A percentile compares a stretch with the other conserved stretches of the same genome.
Evolutionary conservation across 179 eudicot species (phyloP).

Genomic region (Nepenthes alata): DNA sequence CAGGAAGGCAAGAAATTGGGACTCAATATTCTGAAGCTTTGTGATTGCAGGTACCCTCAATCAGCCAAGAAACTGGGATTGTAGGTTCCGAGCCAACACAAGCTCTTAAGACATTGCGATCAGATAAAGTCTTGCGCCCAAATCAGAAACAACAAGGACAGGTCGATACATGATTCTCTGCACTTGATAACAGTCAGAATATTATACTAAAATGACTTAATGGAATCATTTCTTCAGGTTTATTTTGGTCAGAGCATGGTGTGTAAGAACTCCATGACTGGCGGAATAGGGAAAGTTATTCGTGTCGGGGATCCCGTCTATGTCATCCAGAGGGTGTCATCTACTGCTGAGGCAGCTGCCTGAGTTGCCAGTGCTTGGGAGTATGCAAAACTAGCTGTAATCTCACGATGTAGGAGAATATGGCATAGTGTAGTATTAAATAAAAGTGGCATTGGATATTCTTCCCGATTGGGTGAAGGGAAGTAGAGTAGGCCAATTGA

Average conservation of each 20-base stretch:
- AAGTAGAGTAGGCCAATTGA: too few relatives aligned
- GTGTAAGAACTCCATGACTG: slow-evolving; percentile 37
- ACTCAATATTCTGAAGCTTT: background rate
- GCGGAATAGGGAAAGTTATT: slow-evolving; percentile 34
- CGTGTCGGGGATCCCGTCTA: slow-evolving; percentile 61
- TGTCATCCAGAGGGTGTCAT: slow-evolving; percentile 36
- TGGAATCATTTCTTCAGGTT: slow-evolving; percentile 34
- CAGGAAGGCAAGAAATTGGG: too few relatives aligned
- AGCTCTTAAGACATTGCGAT: slow-evolving; percentile 45
- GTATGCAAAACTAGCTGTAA: background rate
- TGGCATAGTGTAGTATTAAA: background rate
- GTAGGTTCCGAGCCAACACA: slow-evolving; percentile 40
- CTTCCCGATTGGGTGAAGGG: too few relatives aligned
- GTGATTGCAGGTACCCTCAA: slow-evolving; percentile 49
- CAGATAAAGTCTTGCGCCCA: slow-evolving; percentile 56
- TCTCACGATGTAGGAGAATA: background rate
- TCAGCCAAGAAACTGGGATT: slow-evolving; percentile 60
- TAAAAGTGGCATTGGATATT: too few relatives aligned
- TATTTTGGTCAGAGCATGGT: slow-evolving; percentile 77
- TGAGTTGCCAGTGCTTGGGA: slow-evolving; percentile 8
- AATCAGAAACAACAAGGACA: slow-evolving; percentile 41
- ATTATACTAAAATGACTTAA: background rate
- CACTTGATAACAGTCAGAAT: background rate
- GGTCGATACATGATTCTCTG: slow-evolving; percentile 20
- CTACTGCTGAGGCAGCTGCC: slow-evolving; percentile 48